A percentile compares a stretch with the other conserved stretches of the same genome.
Evolutionary conservation across 2,329 filamentous ascomycete species (phyloP).

Genomic region (Penicillium griseofulvum): DNA sequence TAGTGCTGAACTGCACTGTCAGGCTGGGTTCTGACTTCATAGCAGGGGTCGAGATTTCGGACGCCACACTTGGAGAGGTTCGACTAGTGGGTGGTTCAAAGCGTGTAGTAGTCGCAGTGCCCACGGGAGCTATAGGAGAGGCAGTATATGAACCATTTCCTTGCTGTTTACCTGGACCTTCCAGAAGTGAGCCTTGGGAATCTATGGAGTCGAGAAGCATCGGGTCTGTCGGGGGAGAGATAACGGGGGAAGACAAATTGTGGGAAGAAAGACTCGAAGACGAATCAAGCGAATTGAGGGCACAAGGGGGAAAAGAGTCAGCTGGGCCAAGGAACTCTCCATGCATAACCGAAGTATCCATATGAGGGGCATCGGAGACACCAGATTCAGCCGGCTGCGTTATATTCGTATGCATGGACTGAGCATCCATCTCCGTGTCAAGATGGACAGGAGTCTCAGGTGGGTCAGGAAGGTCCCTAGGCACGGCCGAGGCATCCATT

Average conservation of each 20-base stretch:
- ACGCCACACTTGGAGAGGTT: conserved; percentile 14
- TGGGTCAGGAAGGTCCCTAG: neutral
- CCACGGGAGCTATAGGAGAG: conserved; percentile 22
- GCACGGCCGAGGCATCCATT: neutral
- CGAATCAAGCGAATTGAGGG: neutral
- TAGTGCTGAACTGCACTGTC: conserved; percentile 31
- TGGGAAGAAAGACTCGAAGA: neutral
- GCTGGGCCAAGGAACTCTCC: neutral
- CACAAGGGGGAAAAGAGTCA: neutral
- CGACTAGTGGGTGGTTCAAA: conserved; percentile 15
- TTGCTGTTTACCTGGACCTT: conserved; percentile 23
- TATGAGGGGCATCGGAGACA: neutral
- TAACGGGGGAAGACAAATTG: too few relatives aligned
- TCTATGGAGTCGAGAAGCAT: conserved; percentile 10
- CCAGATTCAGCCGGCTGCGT: neutral
- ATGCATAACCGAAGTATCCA: neutral
- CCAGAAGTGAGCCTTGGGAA: conserved; percentile 22
- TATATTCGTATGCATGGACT: neutral
- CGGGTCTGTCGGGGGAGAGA: conserved; percentile 13
- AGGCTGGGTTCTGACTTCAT: conserved; percentile 19
- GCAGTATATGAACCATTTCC: conserved; percentile 14
- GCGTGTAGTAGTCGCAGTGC: conserved; percentile 25
- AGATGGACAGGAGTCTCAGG: neutral
- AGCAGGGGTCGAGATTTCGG: conserved; percentile 19
- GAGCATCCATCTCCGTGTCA: neutral